These are phyloP conservation scores for Carpinus viminea DNA, from an alignment of 306 rosid species.

Conservation along the genomic window DNA sequence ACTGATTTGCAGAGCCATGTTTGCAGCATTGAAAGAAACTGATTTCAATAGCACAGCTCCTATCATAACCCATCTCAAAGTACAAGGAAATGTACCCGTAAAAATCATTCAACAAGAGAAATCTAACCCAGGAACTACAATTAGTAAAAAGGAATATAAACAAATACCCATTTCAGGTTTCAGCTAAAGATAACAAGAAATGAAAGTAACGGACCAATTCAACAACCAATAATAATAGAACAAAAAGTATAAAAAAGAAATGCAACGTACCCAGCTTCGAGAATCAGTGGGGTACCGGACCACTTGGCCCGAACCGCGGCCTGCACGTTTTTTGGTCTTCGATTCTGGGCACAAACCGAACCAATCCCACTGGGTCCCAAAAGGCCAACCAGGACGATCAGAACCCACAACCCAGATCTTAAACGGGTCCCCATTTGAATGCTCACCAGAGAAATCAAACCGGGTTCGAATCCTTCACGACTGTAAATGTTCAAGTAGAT, in stretches of 20 bases:
- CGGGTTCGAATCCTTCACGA: constrained; percentile 21
- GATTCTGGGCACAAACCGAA: constrained; percentile 38
- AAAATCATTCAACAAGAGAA: background rate
- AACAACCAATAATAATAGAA: background rate
- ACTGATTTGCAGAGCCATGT: background rate
- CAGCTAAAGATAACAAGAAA: background rate
- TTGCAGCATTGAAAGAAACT: background rate
- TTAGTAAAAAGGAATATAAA: no score
- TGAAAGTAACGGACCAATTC: background rate
- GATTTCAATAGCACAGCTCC: background rate
- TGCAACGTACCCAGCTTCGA: constrained; percentile 81
- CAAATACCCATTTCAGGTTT: constrained; percentile 3
- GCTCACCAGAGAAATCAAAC: background rate
- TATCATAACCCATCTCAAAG: background rate
- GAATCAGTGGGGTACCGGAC: constrained; percentile 81
- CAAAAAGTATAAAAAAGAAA: background rate
- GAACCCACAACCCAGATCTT: constrained; percentile 43
- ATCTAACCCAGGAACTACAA: background rate
- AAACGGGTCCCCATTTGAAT: constrained; percentile 42
- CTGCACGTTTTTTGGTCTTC: constrained; percentile 76
- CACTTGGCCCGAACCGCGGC: constrained; percentile 78
- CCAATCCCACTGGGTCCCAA: constrained; percentile 35
- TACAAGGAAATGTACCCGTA: background rate
- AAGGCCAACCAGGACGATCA: constrained; percentile 38
- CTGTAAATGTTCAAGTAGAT: constrained; percentile 10